phyloP scores from a whole-genome alignment of 2,329 filamentous ascomycete genomes.

The Fusarium luffae region DNA sequence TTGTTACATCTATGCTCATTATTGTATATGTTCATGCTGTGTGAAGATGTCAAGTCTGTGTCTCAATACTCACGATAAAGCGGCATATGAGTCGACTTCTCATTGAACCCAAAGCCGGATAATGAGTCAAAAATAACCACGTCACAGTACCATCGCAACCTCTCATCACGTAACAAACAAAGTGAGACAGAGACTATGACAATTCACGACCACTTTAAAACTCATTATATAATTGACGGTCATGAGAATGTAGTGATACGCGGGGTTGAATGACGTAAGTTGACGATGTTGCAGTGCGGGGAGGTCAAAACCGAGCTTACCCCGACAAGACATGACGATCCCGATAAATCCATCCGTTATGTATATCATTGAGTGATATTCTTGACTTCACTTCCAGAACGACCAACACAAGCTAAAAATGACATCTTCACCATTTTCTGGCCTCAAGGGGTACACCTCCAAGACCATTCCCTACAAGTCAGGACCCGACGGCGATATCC shows the following conservation, averaged over 20 bases:
- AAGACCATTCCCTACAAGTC: conserved; percentile 32
- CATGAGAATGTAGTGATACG: background rate
- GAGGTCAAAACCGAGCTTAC: background rate
- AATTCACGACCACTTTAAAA: background rate
- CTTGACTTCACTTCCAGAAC: rapidly evolving
- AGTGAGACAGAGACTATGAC: background rate
- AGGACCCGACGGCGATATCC: conserved; percentile 16
- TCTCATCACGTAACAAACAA: too few relatives aligned
- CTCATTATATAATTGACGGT: too few relatives aligned
- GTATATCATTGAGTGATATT: background rate
- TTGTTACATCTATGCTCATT: too few relatives aligned
- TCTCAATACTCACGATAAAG: rapidly evolving
- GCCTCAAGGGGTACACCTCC: conserved; percentile 30
- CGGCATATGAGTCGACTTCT: rapidly evolving
- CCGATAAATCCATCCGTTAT: background rate
- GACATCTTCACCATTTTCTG: background rate
- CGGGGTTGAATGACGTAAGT: background rate
- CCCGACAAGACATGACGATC: background rate
- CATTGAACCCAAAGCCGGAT: background rate
- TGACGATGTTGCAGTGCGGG: background rate
- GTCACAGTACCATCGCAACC: too few relatives aligned
- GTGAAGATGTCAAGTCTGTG: background rate
- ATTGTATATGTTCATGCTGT: background rate
- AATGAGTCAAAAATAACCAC: background rate
- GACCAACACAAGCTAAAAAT: background rate